phyloP scores from a whole-genome alignment of 1,139 yeast genomes.

The Lodderomyces orthopsilosis region DNA sequence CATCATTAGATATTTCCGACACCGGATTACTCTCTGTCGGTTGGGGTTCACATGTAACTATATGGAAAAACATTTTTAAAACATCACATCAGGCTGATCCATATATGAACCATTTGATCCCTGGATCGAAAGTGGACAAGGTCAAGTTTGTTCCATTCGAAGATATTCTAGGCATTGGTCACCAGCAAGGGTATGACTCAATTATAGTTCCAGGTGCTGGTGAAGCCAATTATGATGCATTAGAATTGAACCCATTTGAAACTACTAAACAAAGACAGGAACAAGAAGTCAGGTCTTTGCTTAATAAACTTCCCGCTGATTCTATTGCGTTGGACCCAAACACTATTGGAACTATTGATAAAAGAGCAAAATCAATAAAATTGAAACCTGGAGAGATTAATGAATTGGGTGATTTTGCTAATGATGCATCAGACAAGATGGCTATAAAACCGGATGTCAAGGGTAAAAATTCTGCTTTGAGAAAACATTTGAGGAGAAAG shows the following conservation, averaged over 20 bases:
- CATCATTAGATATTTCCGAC: slow-evolving; percentile 78
- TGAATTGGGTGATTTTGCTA: slow-evolving; percentile 36
- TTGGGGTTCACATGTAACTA: slow-evolving; percentile 92
- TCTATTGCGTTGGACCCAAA: slow-evolving; percentile 89
- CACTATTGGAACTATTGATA: slow-evolving; percentile 81
- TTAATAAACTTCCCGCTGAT: slow-evolving; percentile 90
- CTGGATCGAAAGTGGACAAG: slow-evolving; percentile 71
- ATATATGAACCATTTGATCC: slow-evolving; percentile 85
- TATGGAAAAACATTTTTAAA: slow-evolving; percentile 75
- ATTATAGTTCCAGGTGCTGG: slow-evolving; percentile 95
- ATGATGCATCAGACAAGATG: slow-evolving; percentile 19
- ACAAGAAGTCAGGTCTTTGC: slow-evolving; percentile 78
- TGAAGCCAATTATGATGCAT: slow-evolving; percentile 95
- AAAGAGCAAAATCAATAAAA: slow-evolving; percentile 60
- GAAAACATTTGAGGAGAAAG: slow-evolving; percentile 80
- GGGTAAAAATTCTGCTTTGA: slow-evolving; percentile 80
- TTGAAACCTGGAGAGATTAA: slow-evolving; percentile 60
- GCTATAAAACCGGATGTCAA: slow-evolving; percentile 61
- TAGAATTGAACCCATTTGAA: slow-evolving; percentile 91
- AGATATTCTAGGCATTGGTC: slow-evolving; percentile 91
- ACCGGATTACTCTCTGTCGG: slow-evolving; percentile 83
- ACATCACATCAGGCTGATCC: slow-evolving; percentile 62
- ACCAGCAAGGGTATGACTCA: slow-evolving; percentile 71
- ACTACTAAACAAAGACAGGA: slow-evolving; percentile 92
- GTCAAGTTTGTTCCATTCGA: slow-evolving; percentile 88